A percentile compares a stretch with the other conserved stretches of the same genome.
Evolutionary conservation across 768 basidiomycete genomes (phyloP).

Genomic region (Mycena vulgaris): DNA sequence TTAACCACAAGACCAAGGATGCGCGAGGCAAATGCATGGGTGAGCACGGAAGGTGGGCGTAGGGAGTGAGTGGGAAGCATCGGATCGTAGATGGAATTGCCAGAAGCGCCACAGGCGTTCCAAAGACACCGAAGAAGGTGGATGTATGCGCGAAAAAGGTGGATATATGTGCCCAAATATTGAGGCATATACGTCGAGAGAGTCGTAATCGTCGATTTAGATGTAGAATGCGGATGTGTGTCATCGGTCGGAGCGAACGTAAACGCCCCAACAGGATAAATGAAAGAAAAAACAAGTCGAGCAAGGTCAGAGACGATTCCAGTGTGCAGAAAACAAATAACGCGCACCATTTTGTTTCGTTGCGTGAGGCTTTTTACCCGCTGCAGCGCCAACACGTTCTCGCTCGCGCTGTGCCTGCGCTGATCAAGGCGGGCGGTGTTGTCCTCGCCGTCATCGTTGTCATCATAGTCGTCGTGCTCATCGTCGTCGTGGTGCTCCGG

Average conservation of each 20-base stretch:
- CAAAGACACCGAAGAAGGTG: background rate
- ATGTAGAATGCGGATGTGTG: background rate
- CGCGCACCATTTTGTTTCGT: slow-evolving; percentile 79
- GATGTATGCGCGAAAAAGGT: slow-evolving; percentile 1
- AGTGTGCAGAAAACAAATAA: slow-evolving; percentile 34
- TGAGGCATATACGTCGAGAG: background rate
- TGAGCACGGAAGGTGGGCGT: background rate
- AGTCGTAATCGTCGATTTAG: background rate
- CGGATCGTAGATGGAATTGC: slow-evolving; percentile 1
- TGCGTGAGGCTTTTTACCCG: slow-evolving; percentile 80
- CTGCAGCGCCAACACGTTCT: slow-evolving; percentile 73
- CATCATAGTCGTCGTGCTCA: slow-evolving; percentile 58
- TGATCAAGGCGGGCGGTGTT: slow-evolving; percentile 69
- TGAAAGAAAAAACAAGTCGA: slow-evolving; percentile 49
- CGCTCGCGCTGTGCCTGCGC: slow-evolving; percentile 58
- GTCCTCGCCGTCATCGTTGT: slow-evolving; percentile 71
- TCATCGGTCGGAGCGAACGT: background rate
- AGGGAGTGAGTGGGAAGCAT: background rate
- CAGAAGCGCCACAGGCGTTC: background rate
- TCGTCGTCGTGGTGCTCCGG: slow-evolving; percentile 63
- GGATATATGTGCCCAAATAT: background rate
- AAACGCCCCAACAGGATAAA: slow-evolving; percentile 21
- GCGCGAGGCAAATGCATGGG: background rate
- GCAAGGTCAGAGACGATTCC: slow-evolving; percentile 43
- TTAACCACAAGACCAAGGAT: slow-evolving; percentile 4